Evolutionary conservation across 441 rosid species (phyloP).

Genomic region (Gossypium davidsonii): DNA sequence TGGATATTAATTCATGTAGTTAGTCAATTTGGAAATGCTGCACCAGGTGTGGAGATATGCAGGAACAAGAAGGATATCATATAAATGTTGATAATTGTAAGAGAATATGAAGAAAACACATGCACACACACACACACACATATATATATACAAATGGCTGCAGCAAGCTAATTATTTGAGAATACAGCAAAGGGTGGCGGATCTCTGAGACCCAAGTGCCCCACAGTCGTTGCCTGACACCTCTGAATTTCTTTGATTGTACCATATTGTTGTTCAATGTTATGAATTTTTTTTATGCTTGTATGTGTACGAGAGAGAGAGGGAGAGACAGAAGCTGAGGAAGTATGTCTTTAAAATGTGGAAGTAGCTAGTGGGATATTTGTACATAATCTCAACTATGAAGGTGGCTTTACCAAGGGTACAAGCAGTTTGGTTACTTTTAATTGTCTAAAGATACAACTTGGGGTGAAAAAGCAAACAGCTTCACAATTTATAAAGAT

Average conservation of each 20-base stretch:
- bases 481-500: neutral
- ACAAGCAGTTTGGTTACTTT: neutral
- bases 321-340: neutral
- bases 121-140: neutral
- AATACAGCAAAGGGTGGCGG: constrained; percentile 77
- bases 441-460: neutral
- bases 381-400: neutral
- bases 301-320: neutral
- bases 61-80: too few species aligned
- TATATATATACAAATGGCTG: neutral
- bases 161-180: neutral
- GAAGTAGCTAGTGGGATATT: neutral
- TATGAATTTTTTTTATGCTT: neutral
- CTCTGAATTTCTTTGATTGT: constrained; percentile 90
- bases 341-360: neutral
- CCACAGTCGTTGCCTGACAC: constrained; percentile 96
- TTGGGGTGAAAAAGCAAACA: neutral
- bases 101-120: neutral
- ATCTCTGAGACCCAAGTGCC: constrained; percentile 96
- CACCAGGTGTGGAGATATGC: neutral
- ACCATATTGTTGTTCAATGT: constrained; percentile 37
- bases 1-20: neutral
- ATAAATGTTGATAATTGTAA: neutral
- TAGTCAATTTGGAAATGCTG: neutral
- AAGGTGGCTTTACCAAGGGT: neutral